Evolutionary conservation across 495 filamentous ascomycete genomes (phyloP).

Genomic region (Achaetomiella virescens): DNA sequence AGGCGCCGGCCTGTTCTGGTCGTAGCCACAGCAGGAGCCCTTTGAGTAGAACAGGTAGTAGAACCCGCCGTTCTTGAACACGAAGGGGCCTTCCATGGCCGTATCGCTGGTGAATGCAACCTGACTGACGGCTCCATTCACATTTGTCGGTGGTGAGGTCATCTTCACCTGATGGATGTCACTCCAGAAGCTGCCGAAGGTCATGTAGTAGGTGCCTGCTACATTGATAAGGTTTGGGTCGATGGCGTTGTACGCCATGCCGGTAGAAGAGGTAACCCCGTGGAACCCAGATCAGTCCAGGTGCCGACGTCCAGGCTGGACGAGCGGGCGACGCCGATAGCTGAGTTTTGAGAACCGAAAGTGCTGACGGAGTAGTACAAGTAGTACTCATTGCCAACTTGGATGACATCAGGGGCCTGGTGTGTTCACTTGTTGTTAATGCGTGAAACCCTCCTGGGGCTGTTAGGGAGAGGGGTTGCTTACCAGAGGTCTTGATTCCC

Average conservation of each 20-base stretch:
- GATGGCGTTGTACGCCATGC: conserved; percentile 60
- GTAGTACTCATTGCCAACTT: conserved; percentile 54
- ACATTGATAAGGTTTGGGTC: conserved; percentile 55
- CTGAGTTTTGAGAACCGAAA: conserved; percentile 56
- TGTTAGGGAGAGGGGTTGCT: no score
- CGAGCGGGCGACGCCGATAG: conserved; percentile 66
- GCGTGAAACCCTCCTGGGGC: no score
- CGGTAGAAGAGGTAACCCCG: conserved; percentile 44
- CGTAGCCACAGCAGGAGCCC: conserved; percentile 57
- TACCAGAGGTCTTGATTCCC: conserved; percentile 58
- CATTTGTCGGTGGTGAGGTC: conserved; percentile 31
- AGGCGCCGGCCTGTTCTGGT: conserved; percentile 37
- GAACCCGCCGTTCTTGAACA: conserved; percentile 50
- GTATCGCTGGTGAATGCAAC: conserved; percentile 50
- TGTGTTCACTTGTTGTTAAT: no score
- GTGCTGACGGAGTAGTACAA: conserved; percentile 65
- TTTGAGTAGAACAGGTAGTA: conserved; percentile 64
- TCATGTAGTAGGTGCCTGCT: conserved; percentile 48
- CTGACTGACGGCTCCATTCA: conserved; percentile 35
- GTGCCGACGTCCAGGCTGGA: conserved; percentile 51
- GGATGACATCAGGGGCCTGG: conserved; percentile 63
- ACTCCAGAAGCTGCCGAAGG: conserved; percentile 66
- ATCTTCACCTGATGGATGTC: conserved; percentile 59
- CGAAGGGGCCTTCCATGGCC: conserved; percentile 52
- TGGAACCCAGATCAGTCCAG: conserved; percentile 53